Base-by-base conservation (phyloP, 306 rosid species). In the Begonia fuchsioides region DNA sequence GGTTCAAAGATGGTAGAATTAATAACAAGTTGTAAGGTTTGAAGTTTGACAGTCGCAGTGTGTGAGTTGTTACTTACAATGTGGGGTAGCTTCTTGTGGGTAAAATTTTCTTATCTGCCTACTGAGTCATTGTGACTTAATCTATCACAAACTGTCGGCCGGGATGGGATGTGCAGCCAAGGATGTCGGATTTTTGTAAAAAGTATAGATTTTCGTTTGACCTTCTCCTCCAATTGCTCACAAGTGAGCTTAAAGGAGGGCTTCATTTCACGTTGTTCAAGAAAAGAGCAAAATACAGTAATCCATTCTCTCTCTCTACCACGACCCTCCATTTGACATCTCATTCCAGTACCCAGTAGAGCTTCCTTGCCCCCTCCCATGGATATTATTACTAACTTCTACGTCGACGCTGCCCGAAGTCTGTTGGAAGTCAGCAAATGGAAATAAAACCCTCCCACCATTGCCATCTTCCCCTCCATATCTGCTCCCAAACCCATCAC, bases 311-410 rank as follows among this genome's bases (percentile, higher is more conserved):
- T 46, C 8, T 60, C 49, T 49, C 65, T 60, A 81, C 95, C 95
- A 90, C 53, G 95, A 74, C 32, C 95, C 39, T 72, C 80, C 92
- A 53, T 87, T 86, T 43, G 81, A 69, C 67, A 90, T 68, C 2
- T 92, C 92, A 61, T 41, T 75, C 98, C 98, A 90, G 67, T 81
- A 90, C 56, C 95, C 98, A 63, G 67, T 46, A 53, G 94, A 64
- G 52, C 68, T 73, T 6, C 75, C 85, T 54, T 80, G 85, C 47
- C 73, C 81, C 26, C 71, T 72, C 39, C 55, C 64, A 43, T 66
- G 45, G 9, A 10, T n/a, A 41, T 26, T 26, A 5, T 15, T 26
- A 15, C 50, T 65, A 43, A 60, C 75, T 38, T 49, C 72, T 67
- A 54, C 61, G 56, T 20, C 61, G 39, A 26, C 19, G 18, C 48